These are phyloP conservation scores for Phytopythium montanum DNA, from an alignment of 352 stramenopile genomes.

Conservation along the genomic window DNA sequence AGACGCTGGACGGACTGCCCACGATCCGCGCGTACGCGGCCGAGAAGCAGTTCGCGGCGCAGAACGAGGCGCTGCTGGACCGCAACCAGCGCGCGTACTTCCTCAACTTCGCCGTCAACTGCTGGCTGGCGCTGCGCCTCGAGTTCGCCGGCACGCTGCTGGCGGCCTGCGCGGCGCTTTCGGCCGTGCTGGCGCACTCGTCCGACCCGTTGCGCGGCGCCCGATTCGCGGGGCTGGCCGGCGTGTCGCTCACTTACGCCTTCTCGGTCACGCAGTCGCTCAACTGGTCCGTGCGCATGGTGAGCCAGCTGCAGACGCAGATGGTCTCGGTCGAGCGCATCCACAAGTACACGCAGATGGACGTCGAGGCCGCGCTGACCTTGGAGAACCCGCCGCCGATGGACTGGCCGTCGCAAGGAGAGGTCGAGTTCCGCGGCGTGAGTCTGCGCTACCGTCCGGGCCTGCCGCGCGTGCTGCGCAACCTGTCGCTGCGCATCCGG, in stretches of 20 bases:
- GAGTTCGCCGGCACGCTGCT: conserved; percentile 61
- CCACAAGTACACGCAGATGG: conserved; percentile 53
- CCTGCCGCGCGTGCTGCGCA: conserved; percentile 54
- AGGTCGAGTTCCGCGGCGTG: conserved; percentile 85
- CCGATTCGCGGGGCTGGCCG: conserved; percentile 42
- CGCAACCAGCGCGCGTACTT: conserved; percentile 67
- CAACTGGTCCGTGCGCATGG: conserved; percentile 61
- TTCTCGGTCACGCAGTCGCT: conserved; percentile 69
- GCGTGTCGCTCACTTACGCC: conserved; percentile 66
- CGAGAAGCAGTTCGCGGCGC: conserved; percentile 33
- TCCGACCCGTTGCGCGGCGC: conserved; percentile 19
- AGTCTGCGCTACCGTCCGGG: conserved; percentile 85
- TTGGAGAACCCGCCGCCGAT: conserved; percentile 14
- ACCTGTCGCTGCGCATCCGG: conserved; percentile 77
- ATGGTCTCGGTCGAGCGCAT: conserved; percentile 71
- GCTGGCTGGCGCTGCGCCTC: conserved; percentile 61
- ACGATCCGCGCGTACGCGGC: conserved; percentile 88
- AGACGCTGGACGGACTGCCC: conserved; percentile 92
- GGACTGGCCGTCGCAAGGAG: conserved; percentile 74
- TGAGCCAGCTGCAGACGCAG: conserved; percentile 64
- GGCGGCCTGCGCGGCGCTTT: conserved; percentile 31
- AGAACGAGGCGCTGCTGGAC: conserved; percentile 48
- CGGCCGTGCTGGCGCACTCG: conserved; percentile 9
- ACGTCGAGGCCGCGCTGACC: conserved; percentile 31
- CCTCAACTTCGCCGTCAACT: conserved; percentile 59